Percentiles rank a stretch among this genome's conserved stretches.
These are phyloP conservation scores for Beauveria sp. DNA, from an alignment of 2,329 filamentous ascomycete species.

Conservation along the genomic window DNA sequence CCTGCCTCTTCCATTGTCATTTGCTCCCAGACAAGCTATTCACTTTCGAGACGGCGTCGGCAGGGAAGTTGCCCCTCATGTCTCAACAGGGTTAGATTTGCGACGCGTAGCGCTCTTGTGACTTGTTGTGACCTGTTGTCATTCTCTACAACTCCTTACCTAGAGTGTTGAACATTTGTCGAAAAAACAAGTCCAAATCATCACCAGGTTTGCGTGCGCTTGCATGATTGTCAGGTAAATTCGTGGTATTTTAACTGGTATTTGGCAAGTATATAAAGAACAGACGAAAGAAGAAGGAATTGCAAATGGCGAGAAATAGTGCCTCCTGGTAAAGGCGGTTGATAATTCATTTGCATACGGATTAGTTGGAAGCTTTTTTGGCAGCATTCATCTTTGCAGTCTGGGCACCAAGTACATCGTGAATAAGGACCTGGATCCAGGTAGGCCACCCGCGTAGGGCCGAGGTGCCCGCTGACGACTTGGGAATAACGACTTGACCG, in stretches of 20 bases:
- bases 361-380: neutral
- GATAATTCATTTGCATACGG: no score
- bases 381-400: slow-evolving; percentile 6
- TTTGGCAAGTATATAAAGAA: neutral
- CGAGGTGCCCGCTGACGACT: slow-evolving; percentile 13
- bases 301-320: neutral
- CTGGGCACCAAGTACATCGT: slow-evolving; percentile 1
- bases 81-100: no score
- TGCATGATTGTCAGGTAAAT: neutral
- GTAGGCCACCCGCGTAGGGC: slow-evolving; percentile 28
- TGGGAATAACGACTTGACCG: slow-evolving; percentile 34
- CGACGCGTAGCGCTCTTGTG: no score
- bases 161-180: neutral
- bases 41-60: no score
- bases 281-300: neutral
- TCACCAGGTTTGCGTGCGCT: neutral
- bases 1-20: no score
- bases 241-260: neutral
- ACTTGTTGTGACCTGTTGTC: no score
- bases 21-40: no score
- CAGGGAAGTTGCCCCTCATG: no score
- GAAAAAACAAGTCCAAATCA: neutral
- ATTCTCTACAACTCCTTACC: neutral
- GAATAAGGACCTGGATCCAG: slow-evolving; percentile 20
- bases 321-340: no score